Percentiles rank a stretch among this genome's conserved stretches.
Conservation (phyloP, 1,284 basidiomycete species). For the Tilletiaria anomala region DNA sequence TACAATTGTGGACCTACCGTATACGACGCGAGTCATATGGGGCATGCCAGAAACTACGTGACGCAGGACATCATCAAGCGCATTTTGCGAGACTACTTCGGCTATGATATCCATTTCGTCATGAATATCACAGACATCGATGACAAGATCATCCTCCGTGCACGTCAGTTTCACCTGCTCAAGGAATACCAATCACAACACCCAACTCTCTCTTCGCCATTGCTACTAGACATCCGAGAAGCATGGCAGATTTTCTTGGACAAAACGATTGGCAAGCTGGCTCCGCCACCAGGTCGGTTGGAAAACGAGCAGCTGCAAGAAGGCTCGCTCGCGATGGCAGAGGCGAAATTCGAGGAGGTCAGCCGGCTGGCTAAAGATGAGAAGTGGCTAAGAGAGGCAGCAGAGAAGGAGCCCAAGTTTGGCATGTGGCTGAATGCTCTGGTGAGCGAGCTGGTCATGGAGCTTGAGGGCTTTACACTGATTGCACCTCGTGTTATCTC, state of each 20-base stretch:
- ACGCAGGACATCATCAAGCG: conserved; percentile 89
- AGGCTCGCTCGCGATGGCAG: too few relatives aligned
- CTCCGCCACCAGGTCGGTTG: too few relatives aligned
- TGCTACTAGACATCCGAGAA: conserved; percentile 50
- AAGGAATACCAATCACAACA: too few relatives aligned
- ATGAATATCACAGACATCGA: conserved; percentile 99
- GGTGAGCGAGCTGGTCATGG: too few relatives aligned
- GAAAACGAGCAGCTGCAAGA: too few relatives aligned
- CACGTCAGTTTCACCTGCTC: conserved; percentile 46
- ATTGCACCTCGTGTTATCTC: too few relatives aligned
- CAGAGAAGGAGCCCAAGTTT: conserved; percentile 31
- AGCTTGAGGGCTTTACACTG: neutral
- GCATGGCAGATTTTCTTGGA: conserved; percentile 56
- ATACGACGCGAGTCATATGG: conserved; percentile 97
- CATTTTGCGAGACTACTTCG: conserved; percentile 89
- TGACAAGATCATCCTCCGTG: conserved; percentile 62
- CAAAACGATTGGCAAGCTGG: conserved; percentile 50
- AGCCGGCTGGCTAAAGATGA: too few relatives aligned
- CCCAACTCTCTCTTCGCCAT: conserved; percentile 46
- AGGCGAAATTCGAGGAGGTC: too few relatives aligned
- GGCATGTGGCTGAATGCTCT: conserved; percentile 32
- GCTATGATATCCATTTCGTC: conserved; percentile 93
- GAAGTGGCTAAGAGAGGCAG: conserved; percentile 22
- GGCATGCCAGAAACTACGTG: conserved; percentile 96
- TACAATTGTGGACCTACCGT: conserved; percentile 98